Conservation (phyloP, 75 land plant species). For the Picea glauca region DNA sequence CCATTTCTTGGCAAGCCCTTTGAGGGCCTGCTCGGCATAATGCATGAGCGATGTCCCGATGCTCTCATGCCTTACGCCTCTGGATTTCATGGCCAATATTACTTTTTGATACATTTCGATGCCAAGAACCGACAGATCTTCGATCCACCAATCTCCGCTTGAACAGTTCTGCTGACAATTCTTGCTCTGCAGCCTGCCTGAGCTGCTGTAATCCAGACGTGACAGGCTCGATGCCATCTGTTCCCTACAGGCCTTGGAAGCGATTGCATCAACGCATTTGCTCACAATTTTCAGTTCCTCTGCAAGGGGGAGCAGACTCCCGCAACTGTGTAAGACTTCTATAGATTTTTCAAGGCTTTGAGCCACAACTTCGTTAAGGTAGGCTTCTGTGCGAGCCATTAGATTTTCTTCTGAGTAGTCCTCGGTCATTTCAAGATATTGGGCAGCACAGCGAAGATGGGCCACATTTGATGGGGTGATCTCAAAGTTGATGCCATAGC, state of each 20-base stretch:
- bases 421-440: slow-evolving; percentile 93
- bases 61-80: slow-evolving; percentile 46
- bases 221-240: slow-evolving; percentile 63
- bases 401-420: slow-evolving; percentile 67
- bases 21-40: slow-evolving; percentile 58
- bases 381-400: slow-evolving; percentile 57
- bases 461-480: slow-evolving; percentile 78
- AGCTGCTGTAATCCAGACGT: slow-evolving; percentile 34
- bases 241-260: slow-evolving; percentile 76
- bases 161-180: slow-evolving; percentile 18
- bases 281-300: slow-evolving; percentile 75
- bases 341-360: slow-evolving; percentile 58
- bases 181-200: slow-evolving; percentile 13
- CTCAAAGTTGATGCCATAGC: slow-evolving; percentile 80
- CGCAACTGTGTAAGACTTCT: slow-evolving; percentile 73
- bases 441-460: slow-evolving; percentile 67
- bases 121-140: neutral
- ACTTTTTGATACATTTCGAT: slow-evolving; percentile 46
- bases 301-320: slow-evolving; percentile 67
- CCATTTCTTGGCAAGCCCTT: slow-evolving; percentile 33
- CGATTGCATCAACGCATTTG: slow-evolving; percentile 62
- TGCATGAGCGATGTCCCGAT: slow-evolving; percentile 45
- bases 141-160: slow-evolving; percentile 53
- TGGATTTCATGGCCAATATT: slow-evolving; percentile 42
- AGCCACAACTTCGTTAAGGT: slow-evolving; percentile 57